phyloP scores from a whole-genome alignment of 176 grass and related monocot species.

The Saccharum spontaneum region DNA sequence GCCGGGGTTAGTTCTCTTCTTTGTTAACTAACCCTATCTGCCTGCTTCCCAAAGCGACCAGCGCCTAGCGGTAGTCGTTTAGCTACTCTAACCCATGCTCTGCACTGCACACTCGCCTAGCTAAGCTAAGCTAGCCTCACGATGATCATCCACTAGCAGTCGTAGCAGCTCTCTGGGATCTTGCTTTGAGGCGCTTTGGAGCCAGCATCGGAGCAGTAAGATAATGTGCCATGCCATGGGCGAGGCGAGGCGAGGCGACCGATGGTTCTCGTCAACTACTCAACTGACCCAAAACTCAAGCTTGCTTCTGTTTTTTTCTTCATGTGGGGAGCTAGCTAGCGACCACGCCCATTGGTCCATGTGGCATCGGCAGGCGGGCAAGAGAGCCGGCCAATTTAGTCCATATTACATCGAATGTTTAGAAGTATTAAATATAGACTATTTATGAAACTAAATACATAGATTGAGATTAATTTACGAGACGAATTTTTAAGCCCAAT shows the following conservation, averaged over 20 bases:
- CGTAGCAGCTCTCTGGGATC: constrained; percentile 22
- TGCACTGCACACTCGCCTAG: background rate
- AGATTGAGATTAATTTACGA: too few relatives aligned
- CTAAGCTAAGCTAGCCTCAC: background rate
- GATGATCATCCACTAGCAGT: background rate
- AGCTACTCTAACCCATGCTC: constrained; percentile 17
- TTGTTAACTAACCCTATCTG: constrained; percentile 17
- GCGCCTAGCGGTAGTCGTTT: background rate
- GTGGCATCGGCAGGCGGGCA: too few relatives aligned
- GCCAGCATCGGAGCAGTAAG: background rate
- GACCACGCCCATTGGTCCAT: background rate
- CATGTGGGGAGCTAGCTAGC: background rate
- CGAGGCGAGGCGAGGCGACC: background rate
- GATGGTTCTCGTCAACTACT: constrained; percentile 12
- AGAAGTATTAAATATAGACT: too few relatives aligned
- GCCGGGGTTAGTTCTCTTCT: background rate
- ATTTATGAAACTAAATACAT: too few relatives aligned
- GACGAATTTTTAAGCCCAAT: too few relatives aligned
- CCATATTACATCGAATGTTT: too few relatives aligned
- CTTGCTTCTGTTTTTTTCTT: background rate
- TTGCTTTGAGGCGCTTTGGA: constrained; percentile 38
- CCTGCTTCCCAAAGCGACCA: constrained; percentile 14
- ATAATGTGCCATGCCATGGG: background rate
- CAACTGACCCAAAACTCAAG: background rate
- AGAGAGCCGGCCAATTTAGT: too few relatives aligned